Conservation (phyloP, 768 basidiomycete genomes). For the Candolleomyces efflorescens region DNA sequence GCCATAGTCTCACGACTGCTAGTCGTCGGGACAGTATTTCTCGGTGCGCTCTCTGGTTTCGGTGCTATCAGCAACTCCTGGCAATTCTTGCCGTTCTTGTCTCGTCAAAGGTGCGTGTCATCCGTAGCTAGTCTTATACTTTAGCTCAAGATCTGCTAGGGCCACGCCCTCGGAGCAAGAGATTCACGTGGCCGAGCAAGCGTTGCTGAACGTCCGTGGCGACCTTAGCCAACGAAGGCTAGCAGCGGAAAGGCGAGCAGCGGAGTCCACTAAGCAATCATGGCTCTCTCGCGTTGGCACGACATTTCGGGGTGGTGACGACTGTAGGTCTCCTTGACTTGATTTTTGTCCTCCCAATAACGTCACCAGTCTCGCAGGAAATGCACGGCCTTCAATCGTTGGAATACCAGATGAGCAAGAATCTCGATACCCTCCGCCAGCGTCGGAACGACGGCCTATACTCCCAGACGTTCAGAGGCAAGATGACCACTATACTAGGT, state of each 20-base stretch:
- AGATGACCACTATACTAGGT: constrained; percentile 41
- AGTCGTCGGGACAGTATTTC: constrained; percentile 71
- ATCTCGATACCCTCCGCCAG: constrained; percentile 46
- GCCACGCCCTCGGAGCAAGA: constrained; percentile 45
- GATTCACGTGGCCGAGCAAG: constrained; percentile 51
- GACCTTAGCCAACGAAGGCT: constrained; percentile 38
- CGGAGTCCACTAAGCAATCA: constrained; percentile 11
- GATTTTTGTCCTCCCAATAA: no score
- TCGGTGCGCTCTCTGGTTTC: constrained; percentile 79
- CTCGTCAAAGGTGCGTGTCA: constrained; percentile 17
- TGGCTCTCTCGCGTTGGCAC: constrained; percentile 52
- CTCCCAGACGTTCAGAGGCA: constrained; percentile 52
- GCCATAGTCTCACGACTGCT: constrained; percentile 59
- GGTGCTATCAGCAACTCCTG: constrained; percentile 70
- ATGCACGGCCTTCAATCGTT: constrained; percentile 61
- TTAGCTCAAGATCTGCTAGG: constrained; percentile 16
- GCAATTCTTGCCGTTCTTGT: constrained; percentile 47
- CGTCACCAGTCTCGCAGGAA: constrained; percentile 46
- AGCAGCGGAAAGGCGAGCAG: constrained; percentile 14
- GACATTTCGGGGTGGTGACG: constrained; percentile 45
- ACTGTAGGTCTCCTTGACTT: constrained; percentile 23
- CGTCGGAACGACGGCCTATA: constrained; percentile 47
- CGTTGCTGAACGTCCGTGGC: constrained; percentile 53
- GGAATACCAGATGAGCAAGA: constrained; percentile 62
- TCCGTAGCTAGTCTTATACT: neutral